Evolutionary conservation across 2,329 filamentous ascomycete species (phyloP), one percentile per base, ranked within the genome.

Genomic region (Aspergillus proliferans): DNA sequence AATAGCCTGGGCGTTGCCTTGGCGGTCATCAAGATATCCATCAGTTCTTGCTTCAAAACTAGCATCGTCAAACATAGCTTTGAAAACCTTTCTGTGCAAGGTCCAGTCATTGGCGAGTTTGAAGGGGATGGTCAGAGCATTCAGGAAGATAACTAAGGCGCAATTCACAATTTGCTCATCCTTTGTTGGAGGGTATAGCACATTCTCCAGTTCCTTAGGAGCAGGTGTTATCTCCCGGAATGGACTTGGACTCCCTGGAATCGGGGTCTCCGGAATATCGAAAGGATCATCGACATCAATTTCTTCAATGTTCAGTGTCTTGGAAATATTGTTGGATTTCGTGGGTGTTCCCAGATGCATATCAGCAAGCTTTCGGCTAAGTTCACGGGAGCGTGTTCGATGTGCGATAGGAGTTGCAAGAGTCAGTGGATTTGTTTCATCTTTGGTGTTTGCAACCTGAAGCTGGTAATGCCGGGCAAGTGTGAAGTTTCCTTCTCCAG

Each of bases 81-180:
- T 53, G 36, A 59, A 58, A 7, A 42, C 43, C 15, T 45, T 52
- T 21, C 52, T 43, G 39, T 52, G 46, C 21, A 50, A 30, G 9
- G 52, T 50, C 55, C 53, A 55, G 4, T 47, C 26, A 28, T 34
- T 50, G 14, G 33, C 9, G 14, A 57, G 34, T 10, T 36, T 19
- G 24, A 50, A 47, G 36, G 49, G 51, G n/a, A 52, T 26, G 1
- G 49, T 54, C 3, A 58, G 44, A 1, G 54, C 50, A 51, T 55
- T 57, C 2, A 59, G 14, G 18, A 59, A 54, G 26, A 49, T 39
- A 18, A 58, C 26, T 0, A 57, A 38, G 3, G 54, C 54, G 1
- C 36, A 49, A 36, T 60, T 60, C 0, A 58, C 56, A 22, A 60
- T 58, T 9, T 58, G 53, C 40, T 60, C 55, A 38, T 58, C 55